A percentile compares a stretch with the other conserved stretches of the same genome.
phyloP scores from a whole-genome alignment of 2,329 filamentous ascomycete genomes.

The Beauveria sp. region DNA sequence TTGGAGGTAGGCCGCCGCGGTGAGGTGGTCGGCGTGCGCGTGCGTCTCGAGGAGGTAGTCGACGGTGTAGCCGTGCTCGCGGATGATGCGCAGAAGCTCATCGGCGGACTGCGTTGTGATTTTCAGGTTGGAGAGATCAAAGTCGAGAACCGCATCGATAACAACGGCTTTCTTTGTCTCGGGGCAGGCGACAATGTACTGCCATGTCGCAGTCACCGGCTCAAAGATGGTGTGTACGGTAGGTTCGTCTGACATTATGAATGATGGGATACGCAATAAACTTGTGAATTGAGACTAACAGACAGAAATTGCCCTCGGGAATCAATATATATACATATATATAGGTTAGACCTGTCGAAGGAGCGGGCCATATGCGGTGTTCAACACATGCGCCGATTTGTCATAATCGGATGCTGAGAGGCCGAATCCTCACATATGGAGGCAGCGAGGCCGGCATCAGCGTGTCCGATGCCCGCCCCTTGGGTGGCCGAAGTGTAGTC shows the following conservation, averaged over 20 bases:
- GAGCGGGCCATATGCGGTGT: background rate
- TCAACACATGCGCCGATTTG: background rate
- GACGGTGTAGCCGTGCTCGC: slow-evolving; percentile 38
- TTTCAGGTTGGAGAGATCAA: slow-evolving; percentile 29
- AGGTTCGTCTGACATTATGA: background rate
- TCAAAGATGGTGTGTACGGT: slow-evolving; percentile 32
- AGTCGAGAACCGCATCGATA: slow-evolving; percentile 57
- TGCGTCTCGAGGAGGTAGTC: slow-evolving; percentile 54
- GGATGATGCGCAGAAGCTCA: slow-evolving; percentile 35
- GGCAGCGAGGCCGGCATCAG: background rate
- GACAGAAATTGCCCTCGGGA: background rate
- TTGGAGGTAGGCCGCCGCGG: slow-evolving; percentile 51
- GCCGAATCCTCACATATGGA: background rate
- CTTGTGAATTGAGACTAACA: background rate
- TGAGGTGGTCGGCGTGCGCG: slow-evolving; percentile 53
- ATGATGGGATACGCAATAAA: background rate
- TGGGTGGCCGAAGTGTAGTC: background rate
- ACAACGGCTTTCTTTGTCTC: slow-evolving; percentile 41
- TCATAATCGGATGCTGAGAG: background rate
- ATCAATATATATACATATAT: background rate
- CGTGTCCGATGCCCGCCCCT: background rate
- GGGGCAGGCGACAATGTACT: slow-evolving; percentile 52
- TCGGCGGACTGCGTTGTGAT: slow-evolving; percentile 45
- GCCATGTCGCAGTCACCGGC: slow-evolving; percentile 44
- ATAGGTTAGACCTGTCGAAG: background rate